A percentile compares a stretch with the other conserved stretches of the same genome.
Evolutionary conservation across 176 grass and related monocot genomes (phyloP).

Genomic region (Raddia distichophylla): DNA sequence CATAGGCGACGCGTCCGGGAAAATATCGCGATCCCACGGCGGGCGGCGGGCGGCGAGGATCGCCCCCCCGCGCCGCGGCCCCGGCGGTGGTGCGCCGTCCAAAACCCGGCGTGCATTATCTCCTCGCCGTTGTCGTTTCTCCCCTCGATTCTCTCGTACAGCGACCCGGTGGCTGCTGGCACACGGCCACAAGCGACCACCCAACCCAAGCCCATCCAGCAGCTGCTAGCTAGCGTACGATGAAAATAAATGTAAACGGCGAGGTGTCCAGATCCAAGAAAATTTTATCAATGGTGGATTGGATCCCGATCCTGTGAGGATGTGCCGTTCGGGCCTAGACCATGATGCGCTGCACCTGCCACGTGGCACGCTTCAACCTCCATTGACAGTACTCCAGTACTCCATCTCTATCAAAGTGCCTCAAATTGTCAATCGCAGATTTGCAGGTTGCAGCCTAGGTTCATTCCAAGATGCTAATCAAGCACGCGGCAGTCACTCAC

Average conservation of each 20-base stretch:
- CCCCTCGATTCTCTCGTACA: neutral
- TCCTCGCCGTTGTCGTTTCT: too few relatives aligned
- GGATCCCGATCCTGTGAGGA: neutral
- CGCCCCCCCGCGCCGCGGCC: neutral
- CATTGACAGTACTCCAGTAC: neutral
- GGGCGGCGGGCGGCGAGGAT: neutral
- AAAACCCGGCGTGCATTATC: too few relatives aligned
- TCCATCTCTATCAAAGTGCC: too few relatives aligned
- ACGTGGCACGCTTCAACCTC: neutral
- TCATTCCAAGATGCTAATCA: neutral
- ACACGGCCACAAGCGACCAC: neutral
- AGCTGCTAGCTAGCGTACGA: neutral
- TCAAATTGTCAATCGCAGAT: too few relatives aligned
- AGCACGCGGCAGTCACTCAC: too few relatives aligned
- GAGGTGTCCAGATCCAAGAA: neutral
- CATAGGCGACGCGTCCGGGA: conserved; percentile 20
- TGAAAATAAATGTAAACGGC: too few relatives aligned
- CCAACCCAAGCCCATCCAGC: neutral
- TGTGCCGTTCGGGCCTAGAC: neutral
- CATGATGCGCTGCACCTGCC: neutral
- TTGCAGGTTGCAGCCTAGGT: neutral
- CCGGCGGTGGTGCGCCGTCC: neutral
- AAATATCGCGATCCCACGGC: conserved; percentile 43
- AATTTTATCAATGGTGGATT: neutral
- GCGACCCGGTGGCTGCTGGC: neutral